Evolutionary conservation across 139 green algal genomes (phyloP).

Genomic region (Coelastrella sp.): DNA sequence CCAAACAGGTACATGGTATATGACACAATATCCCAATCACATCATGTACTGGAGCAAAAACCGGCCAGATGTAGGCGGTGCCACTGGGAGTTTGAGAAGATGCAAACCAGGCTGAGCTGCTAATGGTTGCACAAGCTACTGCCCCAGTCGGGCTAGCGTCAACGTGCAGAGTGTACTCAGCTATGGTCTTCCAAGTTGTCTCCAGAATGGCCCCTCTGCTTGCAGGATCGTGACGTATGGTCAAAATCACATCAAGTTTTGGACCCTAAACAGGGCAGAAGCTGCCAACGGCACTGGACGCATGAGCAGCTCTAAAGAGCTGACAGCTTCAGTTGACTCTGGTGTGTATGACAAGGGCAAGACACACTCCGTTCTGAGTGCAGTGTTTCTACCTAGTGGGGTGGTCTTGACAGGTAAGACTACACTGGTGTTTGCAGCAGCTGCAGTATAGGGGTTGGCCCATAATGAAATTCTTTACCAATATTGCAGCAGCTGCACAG

Average conservation of each 20-base stretch:
- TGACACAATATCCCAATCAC: slow-evolving; percentile 57
- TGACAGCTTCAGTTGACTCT: slow-evolving; percentile 21
- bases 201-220: not conserved
- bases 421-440: not conserved
- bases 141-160: no score
- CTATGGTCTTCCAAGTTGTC: not conserved
- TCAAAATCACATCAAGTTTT: slow-evolving; percentile 76
- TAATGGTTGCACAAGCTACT: no score
- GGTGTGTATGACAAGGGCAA: slow-evolving; percentile 50
- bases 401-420: slow-evolving; percentile 59
- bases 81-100: not conserved
- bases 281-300: not conserved
- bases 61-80: not conserved
- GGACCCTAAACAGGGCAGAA: slow-evolving; percentile 36
- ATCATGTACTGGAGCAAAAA: slow-evolving; percentile 69
- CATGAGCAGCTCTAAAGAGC: not conserved
- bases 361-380: slow-evolving; percentile 63
- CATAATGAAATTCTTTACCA: not conserved
- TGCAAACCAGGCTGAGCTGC: not conserved
- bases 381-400: slow-evolving; percentile 66
- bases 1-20: slow-evolving; percentile 10
- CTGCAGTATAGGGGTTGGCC: not conserved
- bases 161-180: not conserved
- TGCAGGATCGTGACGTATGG: slow-evolving; percentile 73
- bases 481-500: not conserved